Conservation (phyloP, 768 basidiomycete genomes). For the Mycena floridula region DNA sequence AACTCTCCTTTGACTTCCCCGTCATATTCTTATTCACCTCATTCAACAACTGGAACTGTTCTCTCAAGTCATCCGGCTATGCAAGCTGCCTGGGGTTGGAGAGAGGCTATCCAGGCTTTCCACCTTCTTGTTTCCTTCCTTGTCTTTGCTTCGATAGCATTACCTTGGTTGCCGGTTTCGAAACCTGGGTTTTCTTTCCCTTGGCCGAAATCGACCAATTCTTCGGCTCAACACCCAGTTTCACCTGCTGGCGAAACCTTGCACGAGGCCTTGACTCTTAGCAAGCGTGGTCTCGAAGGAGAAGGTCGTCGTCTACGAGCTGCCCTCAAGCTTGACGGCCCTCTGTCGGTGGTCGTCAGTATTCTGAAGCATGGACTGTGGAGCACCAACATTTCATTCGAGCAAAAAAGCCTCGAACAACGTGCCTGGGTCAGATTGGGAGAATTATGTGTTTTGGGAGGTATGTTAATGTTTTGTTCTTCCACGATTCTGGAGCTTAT, state of each 20-base stretch:
- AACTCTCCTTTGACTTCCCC: conserved; percentile 60
- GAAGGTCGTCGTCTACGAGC: conserved; percentile 32
- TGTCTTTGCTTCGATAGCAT: conserved; percentile 52
- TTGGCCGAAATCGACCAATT: background rate
- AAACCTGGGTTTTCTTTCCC: background rate
- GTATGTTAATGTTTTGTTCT: conserved; percentile 1
- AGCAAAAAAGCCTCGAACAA: conserved; percentile 36
- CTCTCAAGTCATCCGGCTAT: conserved; percentile 23
- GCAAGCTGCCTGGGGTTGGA: conserved; percentile 34
- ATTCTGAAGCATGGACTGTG: conserved; percentile 17
- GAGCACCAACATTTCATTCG: too few relatives aligned
- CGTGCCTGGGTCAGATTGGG: conserved; percentile 47
- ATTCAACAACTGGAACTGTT: conserved; percentile 56
- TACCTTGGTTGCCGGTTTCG: conserved; percentile 27
- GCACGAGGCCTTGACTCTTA: conserved; percentile 15
- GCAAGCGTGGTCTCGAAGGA: conserved; percentile 23
- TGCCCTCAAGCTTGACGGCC: background rate
- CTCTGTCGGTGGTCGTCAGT: background rate
- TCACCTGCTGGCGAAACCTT: background rate
- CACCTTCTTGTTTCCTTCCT: conserved; percentile 62
- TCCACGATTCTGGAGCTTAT: background rate
- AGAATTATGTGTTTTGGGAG: conserved; percentile 34
- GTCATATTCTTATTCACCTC: conserved; percentile 23
- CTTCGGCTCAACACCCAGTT: background rate
- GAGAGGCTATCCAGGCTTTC: conserved; percentile 52